These are phyloP conservation scores for Anisogramma anomala DNA, from an alignment of 2,329 filamentous ascomycete species.

Conservation along the genomic window DNA sequence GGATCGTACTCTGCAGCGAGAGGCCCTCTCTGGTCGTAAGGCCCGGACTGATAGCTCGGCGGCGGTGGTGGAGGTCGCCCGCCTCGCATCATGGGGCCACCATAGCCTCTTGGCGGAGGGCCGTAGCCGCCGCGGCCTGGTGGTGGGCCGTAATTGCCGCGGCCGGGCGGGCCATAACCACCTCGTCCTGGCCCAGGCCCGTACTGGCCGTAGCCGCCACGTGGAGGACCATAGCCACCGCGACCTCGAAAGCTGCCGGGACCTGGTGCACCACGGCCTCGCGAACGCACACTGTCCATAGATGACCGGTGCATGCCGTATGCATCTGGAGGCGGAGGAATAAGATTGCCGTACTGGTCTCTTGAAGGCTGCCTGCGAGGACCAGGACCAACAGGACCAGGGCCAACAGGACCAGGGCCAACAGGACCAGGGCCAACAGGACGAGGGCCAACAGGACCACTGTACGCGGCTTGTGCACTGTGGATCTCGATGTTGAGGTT, in stretches of 20 bases:
- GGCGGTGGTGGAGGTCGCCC: constrained; percentile 33
- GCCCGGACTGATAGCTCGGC: constrained; percentile 30
- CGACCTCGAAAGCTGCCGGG: constrained; percentile 28
- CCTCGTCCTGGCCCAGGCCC: constrained; percentile 20
- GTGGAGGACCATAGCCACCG: constrained; percentile 35
- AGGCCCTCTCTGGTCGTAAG: constrained; percentile 28
- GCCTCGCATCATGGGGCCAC: constrained; percentile 25
- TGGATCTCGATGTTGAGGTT: constrained; percentile 29
- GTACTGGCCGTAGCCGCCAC: constrained; percentile 24
- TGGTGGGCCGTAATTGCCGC: constrained; percentile 37
- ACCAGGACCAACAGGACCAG: constrained; percentile 20
- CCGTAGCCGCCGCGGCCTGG: constrained; percentile 33
- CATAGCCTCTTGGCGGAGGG: constrained; percentile 25
- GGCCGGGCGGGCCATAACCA: constrained; percentile 31
- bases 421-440: constrained; percentile 21
- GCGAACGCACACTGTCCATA: constrained; percentile 36
- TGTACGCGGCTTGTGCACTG: constrained; percentile 25
- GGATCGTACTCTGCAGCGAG: constrained; percentile 28
- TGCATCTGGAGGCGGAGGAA: constrained; percentile 30
- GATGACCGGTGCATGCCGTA: constrained; percentile 38
- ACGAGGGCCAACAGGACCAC: constrained; percentile 20
- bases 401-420: constrained; percentile 21
- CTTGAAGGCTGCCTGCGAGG: constrained; percentile 29
- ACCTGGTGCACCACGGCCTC: constrained; percentile 39
- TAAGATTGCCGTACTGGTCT: constrained; percentile 56